phyloP scores from a whole-genome alignment of 139 green algal genomes.

The Zygnema cylindricum region DNA sequence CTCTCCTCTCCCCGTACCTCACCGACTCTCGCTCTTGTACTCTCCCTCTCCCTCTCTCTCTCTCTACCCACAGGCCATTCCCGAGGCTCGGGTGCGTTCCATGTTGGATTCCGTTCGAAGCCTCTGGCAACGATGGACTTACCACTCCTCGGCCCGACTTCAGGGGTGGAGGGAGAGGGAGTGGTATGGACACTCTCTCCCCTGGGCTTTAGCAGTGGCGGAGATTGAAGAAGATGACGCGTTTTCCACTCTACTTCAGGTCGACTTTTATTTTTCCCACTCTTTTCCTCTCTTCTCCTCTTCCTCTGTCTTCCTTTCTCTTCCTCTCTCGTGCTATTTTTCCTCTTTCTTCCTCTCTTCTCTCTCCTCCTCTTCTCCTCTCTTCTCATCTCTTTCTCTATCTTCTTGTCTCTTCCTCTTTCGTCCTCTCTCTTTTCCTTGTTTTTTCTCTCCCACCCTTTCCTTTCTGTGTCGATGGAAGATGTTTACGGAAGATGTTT shows the following conservation, averaged over 20 bases:
- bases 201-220: slow-evolving; percentile 16
- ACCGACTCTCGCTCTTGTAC: too few relatives aligned
- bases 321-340: too few relatives aligned
- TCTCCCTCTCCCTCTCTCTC: not conserved
- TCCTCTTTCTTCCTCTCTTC: too few relatives aligned
- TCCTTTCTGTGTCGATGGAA: too few relatives aligned
- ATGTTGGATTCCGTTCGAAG: not conserved
- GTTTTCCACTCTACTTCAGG: slow-evolving; percentile 46
- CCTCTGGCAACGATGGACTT: slow-evolving; percentile 30
- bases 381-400: not conserved
- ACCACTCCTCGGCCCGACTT: slow-evolving; percentile 8
- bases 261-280: not conserved
- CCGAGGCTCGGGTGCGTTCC: not conserved
- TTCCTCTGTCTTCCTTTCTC: not conserved
- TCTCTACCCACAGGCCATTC: not conserved
- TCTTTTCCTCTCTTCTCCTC: not conserved
- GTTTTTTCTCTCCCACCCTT: too few relatives aligned
- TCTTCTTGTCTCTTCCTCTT: not conserved
- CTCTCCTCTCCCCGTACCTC: too few relatives aligned
- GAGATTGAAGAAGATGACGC: slow-evolving; percentile 33
- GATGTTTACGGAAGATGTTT: too few relatives aligned
- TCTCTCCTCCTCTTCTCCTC: not conserved
- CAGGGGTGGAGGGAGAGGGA: slow-evolving; percentile 32
- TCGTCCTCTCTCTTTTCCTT: too few relatives aligned
- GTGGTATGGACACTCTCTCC: slow-evolving; percentile 24